These are phyloP conservation scores for Blumeriella jaapii DNA, from an alignment of 2,329 filamentous ascomycete species.

Conservation along the genomic window DNA sequence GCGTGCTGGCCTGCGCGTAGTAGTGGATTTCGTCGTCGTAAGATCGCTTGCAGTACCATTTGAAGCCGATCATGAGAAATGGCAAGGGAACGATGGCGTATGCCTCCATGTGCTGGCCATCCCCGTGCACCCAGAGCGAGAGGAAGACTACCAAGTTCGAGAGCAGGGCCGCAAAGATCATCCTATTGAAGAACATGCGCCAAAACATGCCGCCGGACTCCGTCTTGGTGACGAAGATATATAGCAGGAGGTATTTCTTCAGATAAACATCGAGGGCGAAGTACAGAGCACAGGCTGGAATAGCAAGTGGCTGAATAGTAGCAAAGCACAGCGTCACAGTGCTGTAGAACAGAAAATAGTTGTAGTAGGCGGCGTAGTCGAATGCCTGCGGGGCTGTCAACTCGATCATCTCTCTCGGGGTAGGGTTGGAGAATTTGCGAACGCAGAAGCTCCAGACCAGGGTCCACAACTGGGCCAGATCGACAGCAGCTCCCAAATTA, in stretches of 20 bases:
- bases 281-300: conserved; percentile 80
- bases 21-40: conserved; percentile 77
- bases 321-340: conserved; percentile 82
- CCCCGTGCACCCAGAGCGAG: conserved; percentile 59
- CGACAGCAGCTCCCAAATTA: conserved; percentile 85
- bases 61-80: conserved; percentile 71
- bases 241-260: conserved; percentile 91
- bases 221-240: conserved; percentile 93
- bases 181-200: conserved; percentile 85
- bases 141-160: conserved; percentile 70
- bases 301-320: conserved; percentile 73
- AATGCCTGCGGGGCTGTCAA: conserved; percentile 86
- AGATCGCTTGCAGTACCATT: conserved; percentile 62
- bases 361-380: conserved; percentile 95
- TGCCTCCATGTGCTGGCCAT: conserved; percentile 47
- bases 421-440: conserved; percentile 75
- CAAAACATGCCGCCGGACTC: conserved; percentile 92
- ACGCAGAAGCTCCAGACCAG: conserved; percentile 76
- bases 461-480: conserved; percentile 80
- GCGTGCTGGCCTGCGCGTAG: conserved; percentile 52
- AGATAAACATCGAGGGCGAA: conserved; percentile 78
- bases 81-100: conserved; percentile 63
- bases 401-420: conserved; percentile 83
- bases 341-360: conserved; percentile 91
- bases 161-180: conserved; percentile 71